Evolutionary conservation across 257 asterid genomes (phyloP).

Genomic region (Rehmannia glutinosa): DNA sequence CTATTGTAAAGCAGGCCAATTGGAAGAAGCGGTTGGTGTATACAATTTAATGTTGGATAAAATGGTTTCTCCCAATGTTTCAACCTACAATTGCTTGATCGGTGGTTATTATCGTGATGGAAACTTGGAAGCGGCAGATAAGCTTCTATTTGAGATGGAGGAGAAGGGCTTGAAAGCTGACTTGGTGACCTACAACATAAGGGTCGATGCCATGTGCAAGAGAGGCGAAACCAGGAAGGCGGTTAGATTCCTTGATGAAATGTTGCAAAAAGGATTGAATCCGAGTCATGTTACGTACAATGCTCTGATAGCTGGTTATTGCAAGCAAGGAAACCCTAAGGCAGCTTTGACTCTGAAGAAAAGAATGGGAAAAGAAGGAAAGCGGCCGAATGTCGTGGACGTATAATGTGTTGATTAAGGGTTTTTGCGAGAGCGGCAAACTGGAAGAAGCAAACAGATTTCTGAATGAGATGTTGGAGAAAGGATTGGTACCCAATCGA

Average conservation of each 20-base stretch:
- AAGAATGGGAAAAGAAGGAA: slow-evolving; percentile 87
- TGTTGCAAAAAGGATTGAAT: slow-evolving; percentile 47
- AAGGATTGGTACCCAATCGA: slow-evolving; percentile 73
- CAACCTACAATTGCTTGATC: slow-evolving; percentile 77
- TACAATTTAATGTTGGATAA: slow-evolving; percentile 49
- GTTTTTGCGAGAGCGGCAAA: slow-evolving; percentile 53
- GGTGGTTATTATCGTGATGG: slow-evolving; percentile 63
- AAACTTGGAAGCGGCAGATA: slow-evolving; percentile 38
- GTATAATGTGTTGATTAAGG: slow-evolving; percentile 72
- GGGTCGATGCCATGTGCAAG: slow-evolving; percentile 61
- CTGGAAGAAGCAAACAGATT: slow-evolving; percentile 62
- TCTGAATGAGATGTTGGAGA: slow-evolving; percentile 94
- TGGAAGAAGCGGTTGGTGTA: slow-evolving; percentile 51
- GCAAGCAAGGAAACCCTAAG: slow-evolving; percentile 52
- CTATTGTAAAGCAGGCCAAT: slow-evolving; percentile 56
- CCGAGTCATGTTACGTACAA: slow-evolving; percentile 77
- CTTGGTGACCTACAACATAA: slow-evolving; percentile 66
- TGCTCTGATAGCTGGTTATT: slow-evolving; percentile 62
- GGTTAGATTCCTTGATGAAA: slow-evolving; percentile 66
- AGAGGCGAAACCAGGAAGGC: slow-evolving; percentile 61
- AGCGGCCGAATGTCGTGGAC: slow-evolving; percentile 67
- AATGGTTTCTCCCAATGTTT: slow-evolving; percentile 50
- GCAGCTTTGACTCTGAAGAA: slow-evolving; percentile 65
- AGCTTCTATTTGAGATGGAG: slow-evolving; percentile 62
- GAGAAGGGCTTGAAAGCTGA: slow-evolving; percentile 56